A percentile compares a stretch with the other conserved stretches of the same genome.
These are phyloP conservation scores for Musa balbisiana DNA, from an alignment of 202 grass and related monocot species.

Conservation along the genomic window DNA sequence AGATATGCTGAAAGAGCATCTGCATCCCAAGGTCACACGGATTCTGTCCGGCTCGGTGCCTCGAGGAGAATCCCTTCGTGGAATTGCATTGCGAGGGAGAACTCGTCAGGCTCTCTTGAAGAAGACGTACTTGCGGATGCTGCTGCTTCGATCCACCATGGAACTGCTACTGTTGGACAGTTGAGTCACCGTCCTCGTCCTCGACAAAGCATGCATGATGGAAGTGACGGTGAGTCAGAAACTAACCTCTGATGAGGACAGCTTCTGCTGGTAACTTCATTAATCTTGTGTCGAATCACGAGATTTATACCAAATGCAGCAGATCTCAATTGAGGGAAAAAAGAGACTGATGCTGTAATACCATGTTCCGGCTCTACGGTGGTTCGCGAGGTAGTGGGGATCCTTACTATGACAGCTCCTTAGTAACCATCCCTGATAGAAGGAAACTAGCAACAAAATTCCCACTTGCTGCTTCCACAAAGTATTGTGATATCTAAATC, in stretches of 20 bases:
- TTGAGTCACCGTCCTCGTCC: conserved; percentile 27
- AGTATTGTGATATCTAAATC: conserved; percentile 70
- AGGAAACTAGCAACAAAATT: conserved; percentile 28
- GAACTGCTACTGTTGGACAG: conserved; percentile 25
- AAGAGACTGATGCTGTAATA: conserved; percentile 23
- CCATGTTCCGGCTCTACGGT: conserved; percentile 26
- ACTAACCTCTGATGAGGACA: conserved; percentile 85
- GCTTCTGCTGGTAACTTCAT: conserved; percentile 68
- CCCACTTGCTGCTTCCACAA: conserved; percentile 24
- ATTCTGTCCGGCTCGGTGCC: conserved; percentile 47
- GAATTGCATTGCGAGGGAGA: conserved; percentile 97
- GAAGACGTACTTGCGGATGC: conserved; percentile 62
- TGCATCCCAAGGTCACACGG: conserved; percentile 43
- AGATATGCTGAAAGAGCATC: conserved; percentile 67
- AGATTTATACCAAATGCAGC: conserved; percentile 52
- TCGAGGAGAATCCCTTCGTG: conserved; percentile 91
- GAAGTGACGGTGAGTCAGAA: conserved; percentile 89
- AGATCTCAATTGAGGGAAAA: conserved; percentile 31
- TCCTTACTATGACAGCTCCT: conserved; percentile 23
- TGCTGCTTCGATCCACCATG: conserved; percentile 34
- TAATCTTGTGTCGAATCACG: conserved; percentile 81
- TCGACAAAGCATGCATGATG: conserved; percentile 44
- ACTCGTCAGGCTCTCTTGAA: conserved; percentile 76
- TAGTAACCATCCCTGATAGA: conserved; percentile 37
- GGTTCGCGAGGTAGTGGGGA: conserved; percentile 31